A percentile compares a stretch with the other conserved stretches of the same genome.
These are phyloP conservation scores for Dimargaris verticillata DNA, from an alignment of 192 early-diverging fungal genomes.

Conservation along the genomic window DNA sequence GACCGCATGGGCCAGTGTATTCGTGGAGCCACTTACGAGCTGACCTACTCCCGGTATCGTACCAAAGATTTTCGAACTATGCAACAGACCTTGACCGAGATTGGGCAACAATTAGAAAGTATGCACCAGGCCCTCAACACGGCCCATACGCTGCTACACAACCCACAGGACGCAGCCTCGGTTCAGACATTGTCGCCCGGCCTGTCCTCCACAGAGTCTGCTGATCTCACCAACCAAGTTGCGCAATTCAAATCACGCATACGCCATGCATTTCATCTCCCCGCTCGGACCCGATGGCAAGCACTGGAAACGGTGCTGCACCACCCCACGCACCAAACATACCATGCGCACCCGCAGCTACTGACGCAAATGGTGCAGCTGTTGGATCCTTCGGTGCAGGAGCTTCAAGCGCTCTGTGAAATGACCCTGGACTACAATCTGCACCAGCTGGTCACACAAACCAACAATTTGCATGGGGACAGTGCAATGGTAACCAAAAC, in stretches of 20 bases:
- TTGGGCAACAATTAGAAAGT: constrained; percentile 4
- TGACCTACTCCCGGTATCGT: background rate
- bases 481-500: no score
- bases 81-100: background rate
- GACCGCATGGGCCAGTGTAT: constrained; percentile 2
- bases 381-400: constrained; percentile 3
- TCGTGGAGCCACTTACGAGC: constrained; percentile 4
- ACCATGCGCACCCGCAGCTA: background rate
- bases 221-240: no score
- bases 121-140: background rate
- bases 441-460: background rate
- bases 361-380: background rate
- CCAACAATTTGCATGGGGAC: no score
- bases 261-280: no score
- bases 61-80: constrained; percentile 5
- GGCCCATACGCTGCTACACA: background rate
- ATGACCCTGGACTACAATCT: constrained; percentile 1
- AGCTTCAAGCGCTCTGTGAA: constrained; percentile 4
- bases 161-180: no score
- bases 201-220: no score
- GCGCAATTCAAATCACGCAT: no score
- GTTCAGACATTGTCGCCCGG: no score
- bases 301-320: no score
- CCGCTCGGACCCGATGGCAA: no score
- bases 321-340: background rate